phyloP scores from a whole-genome alignment of 352 stramenopile species.

The Nothophytophthora sp. region DNA sequence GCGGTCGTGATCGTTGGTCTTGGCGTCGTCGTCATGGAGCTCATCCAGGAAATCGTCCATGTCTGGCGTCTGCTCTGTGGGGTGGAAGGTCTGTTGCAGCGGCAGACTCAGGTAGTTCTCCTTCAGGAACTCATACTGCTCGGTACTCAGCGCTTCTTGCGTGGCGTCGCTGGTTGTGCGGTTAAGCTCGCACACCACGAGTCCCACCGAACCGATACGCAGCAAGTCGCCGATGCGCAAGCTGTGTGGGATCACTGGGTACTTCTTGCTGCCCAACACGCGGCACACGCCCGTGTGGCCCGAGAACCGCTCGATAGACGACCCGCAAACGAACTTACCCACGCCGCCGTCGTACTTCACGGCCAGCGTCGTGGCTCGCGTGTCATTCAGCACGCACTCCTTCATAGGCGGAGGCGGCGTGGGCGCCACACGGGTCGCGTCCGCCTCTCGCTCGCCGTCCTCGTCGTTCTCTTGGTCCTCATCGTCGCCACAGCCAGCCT shows the following conservation, averaged over 20 bases:
- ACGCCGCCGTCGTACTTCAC: constrained; percentile 69
- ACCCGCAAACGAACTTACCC: constrained; percentile 81
- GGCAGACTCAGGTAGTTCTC: constrained; percentile 87
- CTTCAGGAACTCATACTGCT: constrained; percentile 89
- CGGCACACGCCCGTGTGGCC: constrained; percentile 90
- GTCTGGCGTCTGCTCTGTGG: constrained; percentile 34
- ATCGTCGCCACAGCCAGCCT: not conserved
- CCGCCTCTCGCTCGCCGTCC: constrained; percentile 4
- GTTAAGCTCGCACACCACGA: constrained; percentile 93
- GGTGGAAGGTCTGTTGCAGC: constrained; percentile 82
- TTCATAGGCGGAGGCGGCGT: constrained; percentile 52
- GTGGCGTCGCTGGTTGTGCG: constrained; percentile 64
- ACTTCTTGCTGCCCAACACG: constrained; percentile 89
- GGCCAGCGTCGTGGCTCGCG: constrained; percentile 71
- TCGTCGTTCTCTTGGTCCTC: constrained; percentile 8
- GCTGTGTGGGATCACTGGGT: constrained; percentile 72
- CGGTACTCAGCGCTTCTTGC: constrained; percentile 74
- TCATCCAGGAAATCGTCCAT: constrained; percentile 42
- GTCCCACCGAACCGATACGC: constrained; percentile 88
- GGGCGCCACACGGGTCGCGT: not conserved
- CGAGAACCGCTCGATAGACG: constrained; percentile 90
- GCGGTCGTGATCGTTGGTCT: constrained; percentile 27
- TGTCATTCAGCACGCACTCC: constrained; percentile 85
- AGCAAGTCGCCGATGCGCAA: constrained; percentile 85
- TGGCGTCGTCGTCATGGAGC: constrained; percentile 26